Evolutionary conservation across 192 early-diverging fungal genomes (phyloP).

Genomic region (Obelidium mucronatum): DNA sequence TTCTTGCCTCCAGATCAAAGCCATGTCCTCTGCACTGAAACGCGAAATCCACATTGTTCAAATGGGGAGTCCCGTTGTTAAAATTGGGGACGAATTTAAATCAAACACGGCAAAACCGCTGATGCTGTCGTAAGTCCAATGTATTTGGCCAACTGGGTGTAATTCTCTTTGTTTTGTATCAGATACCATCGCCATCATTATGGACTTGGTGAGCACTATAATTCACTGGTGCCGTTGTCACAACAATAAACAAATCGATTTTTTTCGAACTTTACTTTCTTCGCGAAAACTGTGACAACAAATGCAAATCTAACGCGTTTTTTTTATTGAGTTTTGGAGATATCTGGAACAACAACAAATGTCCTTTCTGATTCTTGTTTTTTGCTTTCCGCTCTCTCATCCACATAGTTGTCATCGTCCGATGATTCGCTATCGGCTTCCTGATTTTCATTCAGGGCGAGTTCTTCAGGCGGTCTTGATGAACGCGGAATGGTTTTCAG

Average conservation of each 20-base stretch:
- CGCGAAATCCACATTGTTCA: conserved; percentile 89
- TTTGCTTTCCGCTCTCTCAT: no score
- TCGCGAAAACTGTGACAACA: not conserved
- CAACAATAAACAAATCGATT: not conserved
- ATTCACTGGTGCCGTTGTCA: conserved; percentile 64
- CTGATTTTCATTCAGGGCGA: not conserved
- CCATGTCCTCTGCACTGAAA: conserved; percentile 75
- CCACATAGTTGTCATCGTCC: no score
- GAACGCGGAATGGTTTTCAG: conserved; percentile 23
- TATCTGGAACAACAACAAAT: no score
- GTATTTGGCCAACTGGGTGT: not conserved
- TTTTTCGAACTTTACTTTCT: not conserved
- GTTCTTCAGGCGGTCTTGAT: no score
- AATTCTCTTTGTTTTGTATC: not conserved
- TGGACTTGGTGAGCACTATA: conserved; percentile 97
- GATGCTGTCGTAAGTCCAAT: conserved; percentile 69
- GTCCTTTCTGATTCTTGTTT: no score
- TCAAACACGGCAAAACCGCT: conserved; percentile 57
- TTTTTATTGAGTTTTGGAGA: no score
- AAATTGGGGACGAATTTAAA: conserved; percentile 78
- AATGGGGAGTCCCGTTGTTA: conserved; percentile 76
- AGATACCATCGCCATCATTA: conserved; percentile 90
- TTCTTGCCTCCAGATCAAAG: conserved; percentile 67
- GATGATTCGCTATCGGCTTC: no score
- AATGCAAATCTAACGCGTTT: not conserved